phyloP scores from a whole-genome alignment of 2,329 filamentous ascomycete species.

The Zymoseptoria passerinii region DNA sequence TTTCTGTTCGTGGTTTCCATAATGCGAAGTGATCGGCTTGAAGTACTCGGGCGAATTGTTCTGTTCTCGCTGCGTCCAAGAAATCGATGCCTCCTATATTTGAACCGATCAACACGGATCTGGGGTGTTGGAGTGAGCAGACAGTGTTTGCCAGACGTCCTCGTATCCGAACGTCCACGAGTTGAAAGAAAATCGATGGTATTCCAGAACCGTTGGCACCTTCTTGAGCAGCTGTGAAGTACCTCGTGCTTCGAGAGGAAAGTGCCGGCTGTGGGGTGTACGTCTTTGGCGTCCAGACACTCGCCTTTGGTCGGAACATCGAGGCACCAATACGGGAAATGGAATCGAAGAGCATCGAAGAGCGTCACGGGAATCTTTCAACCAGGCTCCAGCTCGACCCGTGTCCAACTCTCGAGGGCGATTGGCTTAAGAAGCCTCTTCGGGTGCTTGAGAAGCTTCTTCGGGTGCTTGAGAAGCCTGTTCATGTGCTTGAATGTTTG shows the following conservation, averaged over 20 bases:
- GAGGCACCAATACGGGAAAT: constrained; percentile 87
- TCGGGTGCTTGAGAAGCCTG: no score
- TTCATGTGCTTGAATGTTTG: constrained; percentile 54
- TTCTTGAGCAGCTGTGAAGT: constrained; percentile 64
- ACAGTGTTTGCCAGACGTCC: constrained; percentile 78
- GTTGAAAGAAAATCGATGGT: constrained; percentile 75
- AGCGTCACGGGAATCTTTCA: constrained; percentile 70
- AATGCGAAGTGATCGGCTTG: constrained; percentile 62
- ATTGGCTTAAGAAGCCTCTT: constrained; percentile 66
- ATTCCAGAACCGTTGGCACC: constrained; percentile 56
- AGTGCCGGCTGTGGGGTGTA: constrained; percentile 70
- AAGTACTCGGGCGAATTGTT: constrained; percentile 49
- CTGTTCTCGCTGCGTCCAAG: constrained; percentile 36
- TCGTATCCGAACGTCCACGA: constrained; percentile 93
- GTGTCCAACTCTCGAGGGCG: constrained; percentile 70
- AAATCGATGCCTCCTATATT: constrained; percentile 62
- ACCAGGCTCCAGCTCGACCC: constrained; percentile 63
- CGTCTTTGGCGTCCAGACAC: constrained; percentile 48
- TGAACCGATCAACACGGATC: constrained; percentile 79
- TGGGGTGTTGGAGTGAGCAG: constrained; percentile 57
- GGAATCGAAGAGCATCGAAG: constrained; percentile 74
- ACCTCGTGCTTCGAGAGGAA: constrained; percentile 63
- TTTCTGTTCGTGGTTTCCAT: no score
- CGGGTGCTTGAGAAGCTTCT: constrained; percentile 45
- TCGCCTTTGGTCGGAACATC: constrained; percentile 83